phyloP scores from a whole-genome alignment of 164 flowering plant genomes.

The Stephania yunnanensis region DNA sequence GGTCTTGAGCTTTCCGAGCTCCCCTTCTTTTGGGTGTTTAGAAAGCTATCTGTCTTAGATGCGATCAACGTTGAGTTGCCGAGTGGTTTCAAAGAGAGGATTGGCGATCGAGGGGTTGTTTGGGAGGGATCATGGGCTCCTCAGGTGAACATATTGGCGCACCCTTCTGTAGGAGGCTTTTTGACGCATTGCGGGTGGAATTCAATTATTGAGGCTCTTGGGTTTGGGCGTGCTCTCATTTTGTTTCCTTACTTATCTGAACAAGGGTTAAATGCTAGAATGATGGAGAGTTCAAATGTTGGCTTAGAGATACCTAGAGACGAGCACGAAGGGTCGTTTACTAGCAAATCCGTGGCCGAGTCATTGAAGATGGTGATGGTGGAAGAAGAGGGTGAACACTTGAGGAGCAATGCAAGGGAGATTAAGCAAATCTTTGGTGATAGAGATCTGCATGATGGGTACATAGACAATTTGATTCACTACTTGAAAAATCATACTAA shows the following conservation, averaged over 20 bases:
- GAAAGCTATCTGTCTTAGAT: background rate
- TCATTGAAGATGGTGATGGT: constrained; percentile 22
- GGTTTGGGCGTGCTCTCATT: constrained; percentile 23
- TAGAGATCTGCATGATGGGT: constrained; percentile 11
- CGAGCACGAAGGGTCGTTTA: constrained; percentile 28
- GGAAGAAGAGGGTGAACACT: constrained; percentile 21
- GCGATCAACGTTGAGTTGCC: constrained; percentile 15
- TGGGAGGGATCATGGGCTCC: constrained; percentile 41
- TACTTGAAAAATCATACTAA: background rate
- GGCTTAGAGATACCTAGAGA: constrained; percentile 29
- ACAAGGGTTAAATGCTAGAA: constrained; percentile 28
- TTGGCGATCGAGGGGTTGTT: constrained; percentile 20
- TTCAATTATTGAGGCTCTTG: constrained; percentile 34
- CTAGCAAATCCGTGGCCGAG: constrained; percentile 24
- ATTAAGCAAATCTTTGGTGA: constrained; percentile 19
- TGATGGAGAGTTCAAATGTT: constrained; percentile 17
- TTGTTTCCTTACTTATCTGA: constrained; percentile 29
- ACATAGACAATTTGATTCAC: background rate
- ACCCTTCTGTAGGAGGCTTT: constrained; percentile 35
- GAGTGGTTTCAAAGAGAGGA: constrained; percentile 30
- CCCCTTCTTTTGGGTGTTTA: constrained; percentile 42
- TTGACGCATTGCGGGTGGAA: constrained; percentile 45
- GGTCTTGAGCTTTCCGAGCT: constrained; percentile 26
- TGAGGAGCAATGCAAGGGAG: constrained; percentile 23
- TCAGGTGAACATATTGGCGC: constrained; percentile 35